A percentile compares a stretch with the other conserved stretches of the same genome.
Evolutionary conservation across 176 grass and related monocot species (phyloP).

Genomic region (Hordeum marinum): DNA sequence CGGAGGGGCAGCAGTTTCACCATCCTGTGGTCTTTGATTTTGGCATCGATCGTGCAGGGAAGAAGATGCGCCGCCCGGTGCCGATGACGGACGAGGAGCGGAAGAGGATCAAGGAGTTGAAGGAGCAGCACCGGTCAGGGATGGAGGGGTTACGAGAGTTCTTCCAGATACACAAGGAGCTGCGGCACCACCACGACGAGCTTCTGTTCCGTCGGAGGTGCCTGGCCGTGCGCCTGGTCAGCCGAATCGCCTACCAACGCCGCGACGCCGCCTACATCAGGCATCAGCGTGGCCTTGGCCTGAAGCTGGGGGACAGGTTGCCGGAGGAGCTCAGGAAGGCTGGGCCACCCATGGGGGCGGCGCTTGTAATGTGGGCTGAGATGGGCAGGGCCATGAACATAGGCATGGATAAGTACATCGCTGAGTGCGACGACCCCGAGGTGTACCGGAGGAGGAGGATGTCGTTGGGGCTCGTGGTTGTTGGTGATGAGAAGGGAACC

Average conservation of each 20-base stretch:
- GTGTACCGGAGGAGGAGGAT: background rate
- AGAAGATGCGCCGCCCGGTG: background rate
- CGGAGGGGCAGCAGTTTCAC: too few species aligned
- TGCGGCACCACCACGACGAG: background rate
- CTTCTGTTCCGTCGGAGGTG: background rate
- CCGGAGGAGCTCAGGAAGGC: background rate
- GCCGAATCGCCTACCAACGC: background rate
- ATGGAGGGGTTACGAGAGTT: background rate
- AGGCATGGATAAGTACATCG: background rate
- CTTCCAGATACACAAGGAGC: too few species aligned
- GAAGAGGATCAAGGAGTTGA: background rate
- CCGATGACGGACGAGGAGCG: slow-evolving; percentile 18
- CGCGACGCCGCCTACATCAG: background rate
- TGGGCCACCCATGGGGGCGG: background rate
- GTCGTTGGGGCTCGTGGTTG: background rate
- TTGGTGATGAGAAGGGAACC: background rate
- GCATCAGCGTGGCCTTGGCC: background rate
- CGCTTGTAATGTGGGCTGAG: background rate
- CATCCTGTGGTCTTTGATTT: background rate
- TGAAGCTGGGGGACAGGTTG: background rate
- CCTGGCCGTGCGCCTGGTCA: background rate
- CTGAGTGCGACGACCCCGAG: background rate
- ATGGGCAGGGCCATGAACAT: background rate
- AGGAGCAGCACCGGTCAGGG: background rate
- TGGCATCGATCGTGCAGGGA: background rate